Percentiles rank a stretch among this genome's conserved stretches.
Evolutionary conservation across 2,329 filamentous ascomycete species (phyloP).

Genomic region (Epichloe coenophiala): DNA sequence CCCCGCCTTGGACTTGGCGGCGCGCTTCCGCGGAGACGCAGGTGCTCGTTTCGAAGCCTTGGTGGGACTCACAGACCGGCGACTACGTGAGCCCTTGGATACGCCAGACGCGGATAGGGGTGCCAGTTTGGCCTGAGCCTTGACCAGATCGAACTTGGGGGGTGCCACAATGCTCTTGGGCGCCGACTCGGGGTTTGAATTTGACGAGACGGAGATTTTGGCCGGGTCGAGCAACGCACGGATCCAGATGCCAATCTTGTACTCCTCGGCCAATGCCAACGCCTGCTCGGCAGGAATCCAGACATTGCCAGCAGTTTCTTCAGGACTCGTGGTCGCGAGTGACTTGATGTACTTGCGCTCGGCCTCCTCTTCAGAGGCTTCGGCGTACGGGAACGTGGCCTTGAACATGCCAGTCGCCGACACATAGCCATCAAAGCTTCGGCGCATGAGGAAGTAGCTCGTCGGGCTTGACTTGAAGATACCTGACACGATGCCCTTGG

Average conservation of each 20-base stretch:
- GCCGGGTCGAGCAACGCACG: slow-evolving; percentile 81
- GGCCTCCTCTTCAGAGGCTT: slow-evolving; percentile 54
- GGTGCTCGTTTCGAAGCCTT: slow-evolving; percentile 34
- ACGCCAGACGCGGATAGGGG: slow-evolving; percentile 35
- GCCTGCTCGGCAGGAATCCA: slow-evolving; percentile 85
- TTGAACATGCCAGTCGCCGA: slow-evolving; percentile 90
- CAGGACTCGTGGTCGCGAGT: slow-evolving; percentile 64
- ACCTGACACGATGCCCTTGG: slow-evolving; percentile 80
- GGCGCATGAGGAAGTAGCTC: slow-evolving; percentile 93
- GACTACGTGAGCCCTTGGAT: slow-evolving; percentile 30
- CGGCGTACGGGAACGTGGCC: slow-evolving; percentile 70
- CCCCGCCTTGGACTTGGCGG: slow-evolving; percentile 29
- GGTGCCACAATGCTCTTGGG: slow-evolving; percentile 68
- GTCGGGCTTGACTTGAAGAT: slow-evolving; percentile 84
- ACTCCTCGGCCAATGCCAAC: slow-evolving; percentile 72
- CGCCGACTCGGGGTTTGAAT: slow-evolving; percentile 48
- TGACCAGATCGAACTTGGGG: slow-evolving; percentile 62
- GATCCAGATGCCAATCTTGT: slow-evolving; percentile 77
- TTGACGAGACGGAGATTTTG: slow-evolving; percentile 51
- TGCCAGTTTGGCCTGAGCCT: slow-evolving; percentile 27
- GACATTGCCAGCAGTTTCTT: slow-evolving; percentile 92
- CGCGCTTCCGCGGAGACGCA: slow-evolving; percentile 42
- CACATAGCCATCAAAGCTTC: slow-evolving; percentile 71
- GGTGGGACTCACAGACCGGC: slow-evolving; percentile 44
- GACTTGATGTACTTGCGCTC: slow-evolving; percentile 79